These are phyloP conservation scores for Liquidambar formosana DNA, from an alignment of 164 flowering plant species.

Conservation along the genomic window DNA sequence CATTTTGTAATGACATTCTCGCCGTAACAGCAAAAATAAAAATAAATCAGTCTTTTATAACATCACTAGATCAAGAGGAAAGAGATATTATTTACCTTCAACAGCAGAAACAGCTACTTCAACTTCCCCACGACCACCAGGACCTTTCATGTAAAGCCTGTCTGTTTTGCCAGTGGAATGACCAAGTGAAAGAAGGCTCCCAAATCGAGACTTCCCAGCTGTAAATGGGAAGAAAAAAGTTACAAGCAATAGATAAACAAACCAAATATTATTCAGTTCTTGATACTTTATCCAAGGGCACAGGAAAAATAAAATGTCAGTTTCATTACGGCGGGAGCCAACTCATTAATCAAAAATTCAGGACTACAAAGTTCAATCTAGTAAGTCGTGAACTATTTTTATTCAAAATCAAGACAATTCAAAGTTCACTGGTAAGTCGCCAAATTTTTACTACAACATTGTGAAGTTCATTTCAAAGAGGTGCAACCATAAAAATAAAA, in stretches of 20 bases:
- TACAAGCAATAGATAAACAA: neutral
- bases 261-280: neutral
- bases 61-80: neutral
- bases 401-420: neutral
- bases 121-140: conserved; percentile 98
- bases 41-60: neutral
- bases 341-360: too few relatives aligned
- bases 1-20: too few relatives aligned
- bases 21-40: neutral
- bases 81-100: conserved; percentile 47
- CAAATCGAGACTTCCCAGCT: conserved; percentile 90
- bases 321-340: neutral
- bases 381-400: too few relatives aligned
- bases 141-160: conserved; percentile 95
- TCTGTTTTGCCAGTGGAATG: conserved; percentile 69
- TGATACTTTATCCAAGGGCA: neutral
- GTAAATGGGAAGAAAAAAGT: conserved; percentile 17
- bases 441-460: too few relatives aligned
- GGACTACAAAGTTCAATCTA: too few relatives aligned
- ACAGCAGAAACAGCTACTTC: conserved; percentile 98
- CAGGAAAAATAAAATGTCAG: neutral
- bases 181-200: conserved; percentile 78
- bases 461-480: too few relatives aligned
- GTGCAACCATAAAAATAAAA: too few relatives aligned
- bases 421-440: neutral